A percentile compares a stretch with the other conserved stretches of the same genome.
Evolutionary conservation across 2,329 filamentous ascomycete species (phyloP).

Genomic region (Parafenestella ontariensis): DNA sequence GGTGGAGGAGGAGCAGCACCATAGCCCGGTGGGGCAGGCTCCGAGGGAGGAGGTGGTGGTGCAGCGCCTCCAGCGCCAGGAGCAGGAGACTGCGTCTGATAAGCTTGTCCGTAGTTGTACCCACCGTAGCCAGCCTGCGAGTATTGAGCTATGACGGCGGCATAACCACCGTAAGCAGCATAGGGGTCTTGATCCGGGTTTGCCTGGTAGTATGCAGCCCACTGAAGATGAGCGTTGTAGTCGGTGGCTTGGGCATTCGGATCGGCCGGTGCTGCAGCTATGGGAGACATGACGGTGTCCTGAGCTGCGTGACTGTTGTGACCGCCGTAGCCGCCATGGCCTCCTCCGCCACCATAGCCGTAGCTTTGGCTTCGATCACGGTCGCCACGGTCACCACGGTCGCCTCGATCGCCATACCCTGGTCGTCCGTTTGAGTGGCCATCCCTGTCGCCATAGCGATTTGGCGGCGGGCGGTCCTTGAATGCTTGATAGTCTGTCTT

Average conservation of each 20-base stretch:
- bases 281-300: constrained; percentile 40
- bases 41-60: constrained; percentile 35
- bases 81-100: constrained; percentile 37
- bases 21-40: constrained; percentile 34
- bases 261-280: constrained; percentile 48
- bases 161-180: constrained; percentile 83
- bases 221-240: constrained; percentile 84
- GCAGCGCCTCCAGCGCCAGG: constrained; percentile 36
- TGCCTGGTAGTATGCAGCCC: constrained; percentile 66
- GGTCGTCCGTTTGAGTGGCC: constrained; percentile 42
- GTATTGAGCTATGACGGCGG: constrained; percentile 37
- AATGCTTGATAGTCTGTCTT: constrained; percentile 87
- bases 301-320: constrained; percentile 35
- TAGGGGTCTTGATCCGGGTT: constrained; percentile 86
- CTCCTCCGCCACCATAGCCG: constrained; percentile 49
- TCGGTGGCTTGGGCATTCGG: constrained; percentile 58
- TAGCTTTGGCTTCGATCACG: constrained; percentile 49
- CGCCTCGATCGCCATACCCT: constrained; percentile 53
- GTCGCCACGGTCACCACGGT: constrained; percentile 43
- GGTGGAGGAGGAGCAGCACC: constrained; percentile 44
- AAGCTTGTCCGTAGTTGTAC: constrained; percentile 36
- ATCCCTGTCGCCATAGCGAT: constrained; percentile 53
- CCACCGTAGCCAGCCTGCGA: constrained; percentile 39
- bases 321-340: constrained; percentile 42
- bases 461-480: constrained; percentile 71